Percentiles rank a stretch among this genome's conserved stretches.
These are phyloP conservation scores for Arthroderma sp. DNA, from an alignment of 2,329 filamentous ascomycete genomes.

Conservation along the genomic window DNA sequence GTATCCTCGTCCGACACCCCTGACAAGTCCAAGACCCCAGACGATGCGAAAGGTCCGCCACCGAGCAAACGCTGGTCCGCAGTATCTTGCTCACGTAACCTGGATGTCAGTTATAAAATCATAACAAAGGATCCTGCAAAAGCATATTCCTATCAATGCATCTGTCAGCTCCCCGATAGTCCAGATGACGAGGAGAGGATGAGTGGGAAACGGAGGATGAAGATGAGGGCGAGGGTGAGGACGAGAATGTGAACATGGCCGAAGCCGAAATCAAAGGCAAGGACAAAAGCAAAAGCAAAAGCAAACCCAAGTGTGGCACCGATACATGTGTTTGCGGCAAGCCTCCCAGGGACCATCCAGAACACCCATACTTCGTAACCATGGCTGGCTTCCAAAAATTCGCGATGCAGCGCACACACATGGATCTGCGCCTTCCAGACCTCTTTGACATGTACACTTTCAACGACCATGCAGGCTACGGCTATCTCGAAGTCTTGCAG, in stretches of 20 bases:
- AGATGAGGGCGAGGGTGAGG: neutral
- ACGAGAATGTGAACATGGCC: neutral
- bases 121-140: neutral
- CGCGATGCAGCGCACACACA: neutral
- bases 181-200: neutral
- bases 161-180: neutral
- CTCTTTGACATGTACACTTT: slow-evolving; percentile 31
- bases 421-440: slow-evolving; percentile 22
- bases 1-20: too few species aligned
- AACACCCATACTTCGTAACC: neutral
- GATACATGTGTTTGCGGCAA: too few species aligned
- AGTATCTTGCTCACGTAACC: too few species aligned
- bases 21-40: too few species aligned
- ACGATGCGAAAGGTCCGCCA: too few species aligned
- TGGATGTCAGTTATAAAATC: neutral
- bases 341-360: neutral
- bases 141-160: neutral
- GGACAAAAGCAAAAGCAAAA: too few species aligned
- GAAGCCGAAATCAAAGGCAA: neutral
- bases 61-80: too few species aligned
- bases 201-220: neutral
- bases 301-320: too few species aligned
- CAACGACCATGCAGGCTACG: slow-evolving; percentile 31
- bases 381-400: neutral
- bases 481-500: slow-evolving; percentile 30